phyloP scores from a whole-genome alignment of 306 rosid genomes.

The Lagenaria siceraria region DNA sequence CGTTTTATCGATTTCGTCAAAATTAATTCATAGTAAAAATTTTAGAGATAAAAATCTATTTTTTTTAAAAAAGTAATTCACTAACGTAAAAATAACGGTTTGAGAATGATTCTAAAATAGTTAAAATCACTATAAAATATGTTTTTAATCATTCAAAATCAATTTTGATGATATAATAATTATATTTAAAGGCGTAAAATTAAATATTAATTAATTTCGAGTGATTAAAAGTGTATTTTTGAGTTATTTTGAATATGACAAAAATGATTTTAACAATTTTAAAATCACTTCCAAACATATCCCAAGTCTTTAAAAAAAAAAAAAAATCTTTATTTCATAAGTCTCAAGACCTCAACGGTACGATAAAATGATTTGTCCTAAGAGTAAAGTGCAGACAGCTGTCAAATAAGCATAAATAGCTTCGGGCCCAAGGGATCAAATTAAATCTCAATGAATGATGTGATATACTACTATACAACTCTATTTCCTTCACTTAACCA shows the following conservation, averaged over 20 bases:
- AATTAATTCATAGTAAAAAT: background rate
- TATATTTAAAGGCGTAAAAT: too few relatives aligned
- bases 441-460: background rate
- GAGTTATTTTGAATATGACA: too few relatives aligned
- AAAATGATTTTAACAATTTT: too few relatives aligned
- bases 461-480: background rate
- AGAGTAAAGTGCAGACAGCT: slow-evolving; percentile 1
- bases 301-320: too few relatives aligned
- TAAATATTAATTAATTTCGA: too few relatives aligned
- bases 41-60: background rate
- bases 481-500: background rate
- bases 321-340: background rate
- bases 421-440: background rate
- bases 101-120: too few relatives aligned
- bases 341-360: background rate
- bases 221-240: too few relatives aligned
- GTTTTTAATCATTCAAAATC: too few relatives aligned
- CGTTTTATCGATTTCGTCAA: too few relatives aligned
- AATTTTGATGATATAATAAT: too few relatives aligned
- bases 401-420: background rate
- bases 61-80: background rate
- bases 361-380: background rate
- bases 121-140: too few relatives aligned
- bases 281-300: too few relatives aligned
- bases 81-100: background rate